Conservation (phyloP, 148 eudicot genomes). For the Vaccinium macrocarpon region DNA sequence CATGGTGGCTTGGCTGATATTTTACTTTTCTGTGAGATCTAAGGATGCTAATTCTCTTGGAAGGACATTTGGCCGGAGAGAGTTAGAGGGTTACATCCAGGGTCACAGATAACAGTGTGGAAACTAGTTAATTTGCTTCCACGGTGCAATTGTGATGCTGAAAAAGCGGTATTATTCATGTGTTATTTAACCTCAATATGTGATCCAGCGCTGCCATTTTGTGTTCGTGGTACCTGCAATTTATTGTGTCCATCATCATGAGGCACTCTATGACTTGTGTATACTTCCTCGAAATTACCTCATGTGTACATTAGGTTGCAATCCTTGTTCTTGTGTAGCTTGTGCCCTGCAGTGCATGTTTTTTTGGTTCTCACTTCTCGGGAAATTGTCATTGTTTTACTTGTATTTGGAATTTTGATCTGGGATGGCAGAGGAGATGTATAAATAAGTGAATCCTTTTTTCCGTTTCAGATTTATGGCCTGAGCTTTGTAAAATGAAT, state of each 20-base stretch:
- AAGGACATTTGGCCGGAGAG: constrained; percentile 77
- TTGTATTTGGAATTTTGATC: not conserved
- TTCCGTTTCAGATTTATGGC: not conserved
- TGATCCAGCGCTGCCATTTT: constrained; percentile 31
- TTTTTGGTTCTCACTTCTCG: not conserved
- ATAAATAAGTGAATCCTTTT: not conserved
- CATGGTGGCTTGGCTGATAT: constrained; percentile 81
- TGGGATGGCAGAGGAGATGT: constrained; percentile 1
- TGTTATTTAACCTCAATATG: constrained; percentile 23
- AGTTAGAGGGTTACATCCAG: constrained; percentile 66
- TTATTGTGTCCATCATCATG: constrained; percentile 33
- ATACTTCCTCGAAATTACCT: constrained; percentile 30
- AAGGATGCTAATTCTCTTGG: constrained; percentile 65
- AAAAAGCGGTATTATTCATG: constrained; percentile 23
- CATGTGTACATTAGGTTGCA: constrained; percentile 22
- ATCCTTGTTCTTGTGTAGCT: constrained; percentile 6
- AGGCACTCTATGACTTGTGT: constrained; percentile 34
- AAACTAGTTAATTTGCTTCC: constrained; percentile 24
- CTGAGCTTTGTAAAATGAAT: not conserved
- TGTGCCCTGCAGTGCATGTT: constrained; percentile 2
- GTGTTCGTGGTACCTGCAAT: constrained; percentile 27
- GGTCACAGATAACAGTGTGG: constrained; percentile 39
- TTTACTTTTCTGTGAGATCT: constrained; percentile 65
- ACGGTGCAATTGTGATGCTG: constrained; percentile 16
- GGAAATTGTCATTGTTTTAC: constrained; percentile 3